Conservation (phyloP, 352 stramenopile genomes). For the Pythium guiyangense region DNA sequence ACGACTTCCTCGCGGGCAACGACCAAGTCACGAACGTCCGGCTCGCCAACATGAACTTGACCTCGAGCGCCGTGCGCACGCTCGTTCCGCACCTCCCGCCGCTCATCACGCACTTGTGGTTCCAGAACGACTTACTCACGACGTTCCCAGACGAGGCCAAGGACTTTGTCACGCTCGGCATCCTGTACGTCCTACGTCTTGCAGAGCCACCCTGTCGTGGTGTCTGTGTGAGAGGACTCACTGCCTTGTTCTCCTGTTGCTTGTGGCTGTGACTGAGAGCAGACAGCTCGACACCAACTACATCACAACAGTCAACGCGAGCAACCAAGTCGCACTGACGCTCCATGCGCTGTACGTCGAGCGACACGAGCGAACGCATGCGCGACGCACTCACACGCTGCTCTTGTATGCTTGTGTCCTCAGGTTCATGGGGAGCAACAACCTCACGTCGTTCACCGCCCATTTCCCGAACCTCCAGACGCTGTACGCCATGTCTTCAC, state of each 20-base stretch:
- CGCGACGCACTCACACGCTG: too few relatives aligned
- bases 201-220: too few relatives aligned
- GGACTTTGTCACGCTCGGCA: too few relatives aligned
- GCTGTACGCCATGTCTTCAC: conserved; percentile 11
- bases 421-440: too few relatives aligned
- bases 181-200: too few relatives aligned
- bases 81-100: background rate
- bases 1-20: conserved; percentile 1
- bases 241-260: too few relatives aligned
- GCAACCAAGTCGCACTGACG: background rate
- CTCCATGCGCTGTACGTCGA: background rate
- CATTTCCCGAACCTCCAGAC: conserved; percentile 15
- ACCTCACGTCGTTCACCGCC: conserved; percentile 5
- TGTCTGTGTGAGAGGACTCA: too few relatives aligned
- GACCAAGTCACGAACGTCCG: background rate
- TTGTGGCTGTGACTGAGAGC: too few relatives aligned
- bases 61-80: background rate
- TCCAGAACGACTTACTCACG: too few relatives aligned
- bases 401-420: too few relatives aligned
- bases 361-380: too few relatives aligned
- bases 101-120: background rate
- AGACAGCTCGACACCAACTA: background rate
- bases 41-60: conserved; percentile 1
- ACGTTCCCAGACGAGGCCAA: too few relatives aligned
- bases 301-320: background rate